phyloP scores from a whole-genome alignment of 176 grass and related monocot species.

The Triticum dicoccoides region DNA sequence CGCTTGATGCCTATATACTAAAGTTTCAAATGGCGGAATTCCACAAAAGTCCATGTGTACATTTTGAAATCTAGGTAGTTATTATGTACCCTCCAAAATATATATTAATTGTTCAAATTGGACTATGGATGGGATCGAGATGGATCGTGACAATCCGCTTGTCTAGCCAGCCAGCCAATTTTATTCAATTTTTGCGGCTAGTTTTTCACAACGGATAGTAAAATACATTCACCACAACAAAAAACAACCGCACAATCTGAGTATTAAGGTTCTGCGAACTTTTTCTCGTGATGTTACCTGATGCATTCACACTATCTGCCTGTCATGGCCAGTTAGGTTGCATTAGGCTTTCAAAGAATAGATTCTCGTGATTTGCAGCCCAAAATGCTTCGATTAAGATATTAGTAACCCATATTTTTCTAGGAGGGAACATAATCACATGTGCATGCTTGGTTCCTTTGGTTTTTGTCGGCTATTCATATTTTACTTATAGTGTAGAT shows the following conservation, averaged over 20 bases:
- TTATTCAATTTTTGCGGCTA: not conserved
- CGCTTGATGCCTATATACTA: not conserved
- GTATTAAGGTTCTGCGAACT: not conserved
- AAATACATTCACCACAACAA: not conserved
- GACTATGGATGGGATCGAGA: not conserved
- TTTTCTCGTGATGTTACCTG: not conserved
- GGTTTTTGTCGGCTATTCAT: not conserved
- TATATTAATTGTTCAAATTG: not conserved
- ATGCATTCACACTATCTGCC: not conserved
- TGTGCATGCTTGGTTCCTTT: not conserved
- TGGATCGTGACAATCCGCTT: not conserved
- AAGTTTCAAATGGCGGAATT: not conserved
- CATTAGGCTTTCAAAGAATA: not conserved
- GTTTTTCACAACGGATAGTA: not conserved
- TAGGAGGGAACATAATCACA: too few relatives aligned
- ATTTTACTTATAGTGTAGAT: not conserved
- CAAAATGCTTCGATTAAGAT: not conserved
- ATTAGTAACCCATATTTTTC: not conserved
- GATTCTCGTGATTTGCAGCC: not conserved
- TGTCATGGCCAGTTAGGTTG: not conserved
- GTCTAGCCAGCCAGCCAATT: not conserved
- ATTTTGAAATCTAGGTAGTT: not conserved
- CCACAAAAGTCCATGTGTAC: not conserved
- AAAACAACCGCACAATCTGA: not conserved
- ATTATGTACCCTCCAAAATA: not conserved